These are phyloP conservation scores for Aspergillus sp. DNA, from an alignment of 2,329 filamentous ascomycete genomes.

Conservation along the genomic window DNA sequence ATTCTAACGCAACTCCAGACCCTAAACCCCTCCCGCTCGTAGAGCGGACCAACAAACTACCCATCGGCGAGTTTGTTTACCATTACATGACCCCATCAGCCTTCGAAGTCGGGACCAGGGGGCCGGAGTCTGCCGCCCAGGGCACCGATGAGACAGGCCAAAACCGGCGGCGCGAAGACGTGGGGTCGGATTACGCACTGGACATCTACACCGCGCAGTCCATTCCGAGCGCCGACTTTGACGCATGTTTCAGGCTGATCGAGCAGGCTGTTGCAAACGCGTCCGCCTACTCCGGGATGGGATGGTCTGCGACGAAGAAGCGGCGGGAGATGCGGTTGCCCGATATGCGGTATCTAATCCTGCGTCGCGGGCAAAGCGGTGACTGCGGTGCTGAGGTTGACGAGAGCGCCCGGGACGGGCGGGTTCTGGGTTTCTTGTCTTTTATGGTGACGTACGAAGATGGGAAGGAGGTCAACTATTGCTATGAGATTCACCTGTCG, in stretches of 20 bases:
- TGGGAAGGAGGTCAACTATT: slow-evolving; percentile 48
- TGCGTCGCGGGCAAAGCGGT: slow-evolving; percentile 20
- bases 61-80: slow-evolving; percentile 29
- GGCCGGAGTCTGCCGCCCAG: slow-evolving; percentile 1
- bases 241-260: slow-evolving; percentile 46
- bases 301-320: slow-evolving; percentile 49
- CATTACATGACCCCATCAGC: slow-evolving; percentile 20
- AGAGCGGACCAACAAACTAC: slow-evolving; percentile 34
- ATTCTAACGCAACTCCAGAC: slow-evolving; percentile 8
- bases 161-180: slow-evolving; percentile 1
- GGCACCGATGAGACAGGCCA: neutral
- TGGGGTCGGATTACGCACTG: slow-evolving; percentile 10
- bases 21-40: slow-evolving; percentile 23
- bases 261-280: slow-evolving; percentile 44
- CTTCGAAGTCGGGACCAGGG: slow-evolving; percentile 4
- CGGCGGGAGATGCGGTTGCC: slow-evolving; percentile 48
- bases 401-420: neutral
- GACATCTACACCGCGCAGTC: slow-evolving; percentile 26
- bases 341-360: slow-evolving; percentile 51
- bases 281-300: slow-evolving; percentile 43
- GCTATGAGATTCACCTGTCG: slow-evolving; percentile 53
- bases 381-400: too few species aligned
- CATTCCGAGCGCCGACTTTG: slow-evolving; percentile 33
- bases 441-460: slow-evolving; percentile 52
- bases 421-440: slow-evolving; percentile 39